These are phyloP conservation scores for Calocybe gambosa DNA, from an alignment of 1,284 basidiomycete genomes.

Conservation along the genomic window DNA sequence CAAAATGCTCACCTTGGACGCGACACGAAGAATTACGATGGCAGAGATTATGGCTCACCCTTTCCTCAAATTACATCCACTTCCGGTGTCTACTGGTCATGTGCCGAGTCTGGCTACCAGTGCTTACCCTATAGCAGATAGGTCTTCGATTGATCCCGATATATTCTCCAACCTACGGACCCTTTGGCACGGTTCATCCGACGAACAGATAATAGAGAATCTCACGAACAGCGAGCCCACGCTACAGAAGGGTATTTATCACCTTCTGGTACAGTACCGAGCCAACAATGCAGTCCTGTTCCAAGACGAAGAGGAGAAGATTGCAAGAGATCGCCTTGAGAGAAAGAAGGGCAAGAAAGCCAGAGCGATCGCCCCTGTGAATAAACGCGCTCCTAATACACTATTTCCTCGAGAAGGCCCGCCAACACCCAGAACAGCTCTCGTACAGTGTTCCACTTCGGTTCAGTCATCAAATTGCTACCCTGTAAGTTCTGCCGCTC, in stretches of 20 bases:
- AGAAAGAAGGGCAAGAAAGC: constrained; percentile 26
- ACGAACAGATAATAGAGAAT: constrained; percentile 65
- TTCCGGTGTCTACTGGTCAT: constrained; percentile 42
- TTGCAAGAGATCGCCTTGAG: constrained; percentile 23
- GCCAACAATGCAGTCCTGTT: constrained; percentile 60
- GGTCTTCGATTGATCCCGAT: constrained; percentile 76
- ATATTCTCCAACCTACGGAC: constrained; percentile 89
- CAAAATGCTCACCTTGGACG: constrained; percentile 86
- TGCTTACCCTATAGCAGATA: constrained; percentile 55
- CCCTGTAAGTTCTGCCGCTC: constrained; percentile 13
- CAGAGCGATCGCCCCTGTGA: constrained; percentile 15
- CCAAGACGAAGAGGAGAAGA: constrained; percentile 45
- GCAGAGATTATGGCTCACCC: constrained; percentile 82
- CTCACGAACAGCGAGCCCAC: constrained; percentile 64
- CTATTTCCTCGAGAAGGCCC: constrained; percentile 51
- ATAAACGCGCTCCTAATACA: constrained; percentile 24
- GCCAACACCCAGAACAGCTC: constrained; percentile 54
- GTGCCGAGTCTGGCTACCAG: constrained; percentile 67
- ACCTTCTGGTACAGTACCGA: constrained; percentile 77
- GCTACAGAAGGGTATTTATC: constrained; percentile 93
- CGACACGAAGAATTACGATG: constrained; percentile 82
- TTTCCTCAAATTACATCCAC: constrained; percentile 74
- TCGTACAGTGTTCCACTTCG: constrained; percentile 21
- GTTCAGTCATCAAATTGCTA: not conserved
- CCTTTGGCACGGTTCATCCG: constrained; percentile 78